Conservation (phyloP, 192 early-diverging fungal species). For the Coemansia javaensis region DNA sequence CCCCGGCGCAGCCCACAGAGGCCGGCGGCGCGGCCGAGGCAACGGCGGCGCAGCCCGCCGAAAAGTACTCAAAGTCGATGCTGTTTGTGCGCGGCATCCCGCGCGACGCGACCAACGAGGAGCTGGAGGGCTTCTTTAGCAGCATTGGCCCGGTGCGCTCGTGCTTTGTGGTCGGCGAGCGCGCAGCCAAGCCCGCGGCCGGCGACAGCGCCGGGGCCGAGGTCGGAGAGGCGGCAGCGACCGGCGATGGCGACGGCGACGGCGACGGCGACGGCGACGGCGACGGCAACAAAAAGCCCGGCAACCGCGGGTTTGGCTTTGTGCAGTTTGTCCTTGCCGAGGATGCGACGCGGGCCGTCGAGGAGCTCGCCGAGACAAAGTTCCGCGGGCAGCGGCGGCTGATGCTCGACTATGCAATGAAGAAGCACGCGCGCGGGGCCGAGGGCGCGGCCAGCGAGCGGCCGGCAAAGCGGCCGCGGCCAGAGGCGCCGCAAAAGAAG, state of each 20-base stretch:
- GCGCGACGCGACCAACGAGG: conserved; percentile 68
- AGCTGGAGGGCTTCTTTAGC: conserved; percentile 86
- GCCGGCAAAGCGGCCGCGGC: conserved; percentile 9
- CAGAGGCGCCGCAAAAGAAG: conserved; percentile 5
- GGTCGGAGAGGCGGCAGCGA: conserved; percentile 42
- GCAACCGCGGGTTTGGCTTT: conserved; percentile 87
- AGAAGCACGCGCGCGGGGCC: conserved; percentile 13
- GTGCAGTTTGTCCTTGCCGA: conserved; percentile 69
- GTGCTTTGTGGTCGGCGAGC: conserved; percentile 81
- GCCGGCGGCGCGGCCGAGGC: not conserved
- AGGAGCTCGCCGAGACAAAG: conserved; percentile 66
- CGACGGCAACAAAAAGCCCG: conserved; percentile 5
- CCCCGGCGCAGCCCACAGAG: conserved; percentile 1
- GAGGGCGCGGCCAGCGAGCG: conserved; percentile 3
- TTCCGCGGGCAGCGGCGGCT: conserved; percentile 69
- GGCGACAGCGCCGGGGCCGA: no score
- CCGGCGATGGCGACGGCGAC: conserved; percentile 16
- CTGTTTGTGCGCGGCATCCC: conserved; percentile 89
- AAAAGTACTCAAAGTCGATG: conserved; percentile 57
- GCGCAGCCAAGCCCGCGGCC: conserved; percentile 27
- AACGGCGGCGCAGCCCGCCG: conserved; percentile 18
- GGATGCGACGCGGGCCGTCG: conserved; percentile 65
- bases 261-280: conserved; percentile 1
- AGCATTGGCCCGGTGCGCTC: conserved; percentile 83
- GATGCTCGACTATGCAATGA: conserved; percentile 74